Conservation (phyloP, 495 filamentous ascomycete species). For the Corynascus novoguineensis region DNA sequence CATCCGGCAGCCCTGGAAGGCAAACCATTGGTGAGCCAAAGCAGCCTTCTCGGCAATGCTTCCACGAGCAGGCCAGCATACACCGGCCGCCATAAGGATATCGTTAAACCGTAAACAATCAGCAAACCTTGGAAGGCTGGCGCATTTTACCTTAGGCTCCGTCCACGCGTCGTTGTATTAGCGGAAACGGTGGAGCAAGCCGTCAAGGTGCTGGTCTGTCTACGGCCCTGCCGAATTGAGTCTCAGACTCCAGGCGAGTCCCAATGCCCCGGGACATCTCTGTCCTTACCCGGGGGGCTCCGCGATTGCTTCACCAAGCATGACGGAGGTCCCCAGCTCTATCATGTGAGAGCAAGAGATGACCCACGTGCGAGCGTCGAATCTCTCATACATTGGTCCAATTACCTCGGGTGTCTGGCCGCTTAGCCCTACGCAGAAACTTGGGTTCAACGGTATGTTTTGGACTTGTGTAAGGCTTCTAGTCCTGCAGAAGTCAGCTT, state of each 20-base stretch:
- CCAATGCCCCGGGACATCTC: background rate
- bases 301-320: background rate
- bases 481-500: slow-evolving; percentile 2
- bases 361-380: background rate
- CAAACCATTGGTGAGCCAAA: slow-evolving; percentile 6
- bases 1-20: slow-evolving; percentile 2
- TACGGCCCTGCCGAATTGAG: background rate
- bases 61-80: no score
- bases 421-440: background rate
- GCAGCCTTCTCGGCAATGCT: background rate
- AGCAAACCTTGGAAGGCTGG: background rate
- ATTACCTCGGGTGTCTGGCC: slow-evolving; percentile 4
- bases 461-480: background rate
- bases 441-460: slow-evolving; percentile 1
- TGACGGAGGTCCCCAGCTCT: background rate
- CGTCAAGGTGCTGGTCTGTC: slow-evolving; percentile 4
- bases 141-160: background rate
- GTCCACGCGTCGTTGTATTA: background rate
- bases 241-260: no score
- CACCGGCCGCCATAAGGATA: no score
- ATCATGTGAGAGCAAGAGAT: background rate
- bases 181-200: slow-evolving; percentile 4
- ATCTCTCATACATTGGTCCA: no score
- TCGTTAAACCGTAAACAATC: no score
- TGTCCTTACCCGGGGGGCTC: background rate